Evolutionary conservation across 441 rosid genomes (phyloP).

Genomic region (Daphne laureola): DNA sequence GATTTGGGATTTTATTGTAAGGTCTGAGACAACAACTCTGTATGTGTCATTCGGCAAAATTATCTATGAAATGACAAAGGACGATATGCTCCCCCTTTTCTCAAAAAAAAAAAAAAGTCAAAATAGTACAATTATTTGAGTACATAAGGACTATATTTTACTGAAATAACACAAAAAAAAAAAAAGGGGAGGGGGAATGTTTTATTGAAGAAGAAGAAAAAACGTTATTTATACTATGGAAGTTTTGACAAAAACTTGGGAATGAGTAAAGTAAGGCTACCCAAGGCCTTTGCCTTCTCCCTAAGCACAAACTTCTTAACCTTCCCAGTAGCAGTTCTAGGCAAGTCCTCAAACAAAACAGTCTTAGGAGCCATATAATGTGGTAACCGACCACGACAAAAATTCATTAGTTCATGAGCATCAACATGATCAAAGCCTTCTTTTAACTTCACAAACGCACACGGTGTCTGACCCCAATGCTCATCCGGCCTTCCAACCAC

Average conservation of each 20-base stretch:
- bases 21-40: no score
- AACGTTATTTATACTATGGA: no score
- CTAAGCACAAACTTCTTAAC: conserved; percentile 56
- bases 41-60: no score
- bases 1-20: no score
- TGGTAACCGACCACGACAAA: conserved; percentile 49
- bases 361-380: conserved; percentile 78
- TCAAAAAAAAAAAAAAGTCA: no score
- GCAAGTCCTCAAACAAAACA: conserved; percentile 49
- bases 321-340: conserved; percentile 76
- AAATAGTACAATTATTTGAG: no score
- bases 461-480: conserved; percentile 78
- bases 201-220: no score
- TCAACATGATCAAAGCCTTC: conserved; percentile 20
- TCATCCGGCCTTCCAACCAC: conserved; percentile 65
- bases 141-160: no score
- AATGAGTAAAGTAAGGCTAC: conserved; percentile 33
- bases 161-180: no score
- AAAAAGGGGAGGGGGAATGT: no score
- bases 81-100: no score
- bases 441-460: conserved; percentile 68
- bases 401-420: conserved; percentile 44
- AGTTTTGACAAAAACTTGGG: conserved; percentile 4
- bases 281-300: conserved; percentile 50
- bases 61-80: no score